A percentile compares a stretch with the other conserved stretches of the same genome.
phyloP scores from a whole-genome alignment of 495 filamentous ascomycete species.

The Xylaria cubensis region DNA sequence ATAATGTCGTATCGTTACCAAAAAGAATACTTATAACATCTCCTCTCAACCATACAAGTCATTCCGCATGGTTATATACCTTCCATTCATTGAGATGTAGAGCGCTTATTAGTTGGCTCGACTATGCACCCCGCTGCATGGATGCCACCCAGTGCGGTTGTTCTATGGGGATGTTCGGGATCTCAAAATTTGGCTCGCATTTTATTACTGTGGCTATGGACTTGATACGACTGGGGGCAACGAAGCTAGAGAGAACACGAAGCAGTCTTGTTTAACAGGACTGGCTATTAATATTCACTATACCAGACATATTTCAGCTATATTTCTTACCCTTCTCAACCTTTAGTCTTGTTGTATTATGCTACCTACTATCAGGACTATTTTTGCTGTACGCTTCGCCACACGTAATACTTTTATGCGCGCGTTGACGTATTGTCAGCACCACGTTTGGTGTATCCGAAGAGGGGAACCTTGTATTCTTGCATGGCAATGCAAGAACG shows the following conservation, averaged over 20 bases:
- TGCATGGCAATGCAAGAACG: background rate
- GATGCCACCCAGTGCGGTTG: background rate
- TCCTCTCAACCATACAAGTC: background rate
- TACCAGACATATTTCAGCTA: too few relatives aligned
- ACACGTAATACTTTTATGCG: too few relatives aligned
- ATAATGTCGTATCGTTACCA: background rate
- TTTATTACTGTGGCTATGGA: background rate
- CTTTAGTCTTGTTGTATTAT: too few relatives aligned
- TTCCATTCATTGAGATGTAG: background rate
- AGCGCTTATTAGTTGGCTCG: background rate
- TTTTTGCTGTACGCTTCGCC: too few relatives aligned
- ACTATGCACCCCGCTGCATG: background rate
- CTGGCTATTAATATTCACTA: too few relatives aligned
- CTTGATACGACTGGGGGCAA: background rate
- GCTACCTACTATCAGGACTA: too few relatives aligned
- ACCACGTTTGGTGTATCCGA: background rate
- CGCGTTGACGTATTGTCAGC: background rate
- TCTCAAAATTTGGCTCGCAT: background rate
- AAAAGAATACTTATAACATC: background rate
- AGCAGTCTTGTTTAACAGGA: background rate
- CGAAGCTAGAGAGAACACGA: background rate
- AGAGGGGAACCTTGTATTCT: conserved; percentile 5
- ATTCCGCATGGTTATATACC: background rate
- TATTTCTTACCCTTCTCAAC: too few relatives aligned
- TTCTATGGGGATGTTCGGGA: background rate